Conservation (phyloP, 2,329 filamentous ascomycete genomes). For the Diaporthe eres region DNA sequence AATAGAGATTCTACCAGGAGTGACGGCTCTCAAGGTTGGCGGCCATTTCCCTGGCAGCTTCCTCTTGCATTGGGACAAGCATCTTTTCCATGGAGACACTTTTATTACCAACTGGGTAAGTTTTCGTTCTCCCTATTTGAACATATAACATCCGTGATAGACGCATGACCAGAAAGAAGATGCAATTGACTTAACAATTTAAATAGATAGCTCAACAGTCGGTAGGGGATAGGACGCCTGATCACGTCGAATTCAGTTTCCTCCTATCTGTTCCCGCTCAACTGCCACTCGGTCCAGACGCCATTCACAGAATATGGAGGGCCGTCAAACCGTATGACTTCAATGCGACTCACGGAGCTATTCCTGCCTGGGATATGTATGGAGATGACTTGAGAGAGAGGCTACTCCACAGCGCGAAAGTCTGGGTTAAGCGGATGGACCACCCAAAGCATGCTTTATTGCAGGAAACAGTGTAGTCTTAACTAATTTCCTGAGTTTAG, state of each 20-base stretch:
- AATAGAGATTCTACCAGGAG: not conserved
- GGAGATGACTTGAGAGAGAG: not conserved
- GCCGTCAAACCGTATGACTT: not conserved
- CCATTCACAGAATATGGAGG: not conserved
- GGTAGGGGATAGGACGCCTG: not conserved
- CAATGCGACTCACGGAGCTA: not conserved
- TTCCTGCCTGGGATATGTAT: not conserved
- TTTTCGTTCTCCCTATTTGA: not conserved
- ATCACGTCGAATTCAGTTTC: not conserved
- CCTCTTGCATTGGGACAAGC: slow-evolving; percentile 2
- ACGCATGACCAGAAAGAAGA: not conserved
- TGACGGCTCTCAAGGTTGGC: not conserved
- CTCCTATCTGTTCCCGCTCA: not conserved
- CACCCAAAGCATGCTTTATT: not conserved
- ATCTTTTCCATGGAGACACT: slow-evolving; percentile 5
- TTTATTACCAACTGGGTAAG: not conserved
- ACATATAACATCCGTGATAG: not conserved
- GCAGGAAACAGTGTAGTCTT: not conserved
- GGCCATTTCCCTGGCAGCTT: not conserved
- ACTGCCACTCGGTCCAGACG: not conserved
- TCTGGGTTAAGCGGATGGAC: not conserved
- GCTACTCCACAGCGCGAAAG: not conserved
- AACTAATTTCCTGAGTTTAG: not conserved
- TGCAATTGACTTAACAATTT: not conserved
- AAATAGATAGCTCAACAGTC: not conserved